A percentile compares a stretch with the other conserved stretches of the same genome.
Conservation (phyloP, 768 basidiomycete genomes). For the Hysterangium stoloniferum region DNA sequence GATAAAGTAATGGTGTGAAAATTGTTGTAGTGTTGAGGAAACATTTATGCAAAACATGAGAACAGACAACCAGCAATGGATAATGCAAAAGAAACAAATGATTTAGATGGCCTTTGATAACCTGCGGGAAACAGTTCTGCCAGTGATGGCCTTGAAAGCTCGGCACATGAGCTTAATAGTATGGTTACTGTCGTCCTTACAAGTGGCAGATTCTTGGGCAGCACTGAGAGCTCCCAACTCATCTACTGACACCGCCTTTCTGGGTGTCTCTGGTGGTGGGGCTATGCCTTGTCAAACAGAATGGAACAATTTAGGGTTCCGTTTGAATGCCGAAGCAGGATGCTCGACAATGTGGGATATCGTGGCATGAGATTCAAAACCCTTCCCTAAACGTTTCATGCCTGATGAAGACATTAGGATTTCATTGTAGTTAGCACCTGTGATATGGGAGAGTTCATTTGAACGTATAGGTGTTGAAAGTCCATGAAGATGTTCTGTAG, state of each 20-base stretch:
- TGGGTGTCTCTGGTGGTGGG: slow-evolving; percentile 1
- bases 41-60: too few relatives aligned
- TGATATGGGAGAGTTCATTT: slow-evolving; percentile 18
- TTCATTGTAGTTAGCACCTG: slow-evolving; percentile 51
- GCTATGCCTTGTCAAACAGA: slow-evolving; percentile 1
- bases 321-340: not conserved
- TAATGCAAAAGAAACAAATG: too few relatives aligned
- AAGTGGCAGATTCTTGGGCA: slow-evolving; percentile 39
- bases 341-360: slow-evolving; percentile 27
- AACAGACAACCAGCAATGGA: too few relatives aligned
- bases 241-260: slow-evolving; percentile 9
- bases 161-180: slow-evolving; percentile 54
- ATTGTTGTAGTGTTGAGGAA: too few relatives aligned
- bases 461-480: slow-evolving; percentile 54
- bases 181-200: slow-evolving; percentile 40
- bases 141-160: slow-evolving; percentile 71
- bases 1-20: too few relatives aligned
- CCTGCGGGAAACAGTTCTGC: slow-evolving; percentile 47
- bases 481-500: slow-evolving; percentile 42
- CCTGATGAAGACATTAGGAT: slow-evolving; percentile 77
- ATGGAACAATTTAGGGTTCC: slow-evolving; percentile 9
- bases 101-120: slow-evolving; percentile 34
- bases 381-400: slow-evolving; percentile 72
- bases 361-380: slow-evolving; percentile 66
- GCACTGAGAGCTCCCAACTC: slow-evolving; percentile 22